Conservation (phyloP, 2,329 filamentous ascomycete genomes). For the Ceratocystis lukuohia region DNA sequence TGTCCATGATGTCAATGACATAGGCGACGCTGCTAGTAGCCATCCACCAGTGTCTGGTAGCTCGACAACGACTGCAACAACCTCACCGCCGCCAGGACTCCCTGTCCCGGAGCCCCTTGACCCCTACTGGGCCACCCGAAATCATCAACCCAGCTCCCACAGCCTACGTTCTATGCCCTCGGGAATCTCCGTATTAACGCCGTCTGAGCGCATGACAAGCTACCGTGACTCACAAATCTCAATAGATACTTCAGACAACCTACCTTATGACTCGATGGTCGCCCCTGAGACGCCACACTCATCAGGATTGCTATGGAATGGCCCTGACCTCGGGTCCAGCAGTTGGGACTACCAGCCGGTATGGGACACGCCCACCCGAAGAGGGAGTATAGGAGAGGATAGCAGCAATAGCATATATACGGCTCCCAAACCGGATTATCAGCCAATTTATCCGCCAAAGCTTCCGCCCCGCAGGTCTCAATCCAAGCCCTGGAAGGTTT, state of each 20-base stretch:
- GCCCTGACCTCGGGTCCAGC: background rate
- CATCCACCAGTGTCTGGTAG: background rate
- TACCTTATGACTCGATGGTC: background rate
- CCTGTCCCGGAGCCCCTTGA: background rate
- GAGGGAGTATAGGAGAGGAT: background rate
- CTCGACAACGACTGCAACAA: background rate
- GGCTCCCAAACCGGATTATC: background rate
- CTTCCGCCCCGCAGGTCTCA: background rate
- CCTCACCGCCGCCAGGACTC: background rate
- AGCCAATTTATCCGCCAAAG: background rate
- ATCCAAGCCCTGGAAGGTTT: background rate
- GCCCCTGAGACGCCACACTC: background rate
- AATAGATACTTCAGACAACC: background rate
- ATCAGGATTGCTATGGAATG: background rate
- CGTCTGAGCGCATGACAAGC: background rate
- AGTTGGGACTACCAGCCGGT: background rate
- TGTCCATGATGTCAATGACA: background rate
- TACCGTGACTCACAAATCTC: slow-evolving; percentile 7
- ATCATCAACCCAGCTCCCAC: background rate
- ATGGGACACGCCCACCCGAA: background rate
- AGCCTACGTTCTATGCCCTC: background rate
- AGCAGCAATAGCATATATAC: background rate
- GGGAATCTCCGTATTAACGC: slow-evolving; percentile 10
- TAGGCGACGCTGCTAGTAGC: background rate
- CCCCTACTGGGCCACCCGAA: background rate